Base-by-base conservation (phyloP, 2,329 filamentous ascomycete species). In the Rhexocercosporidium sp. region DNA sequence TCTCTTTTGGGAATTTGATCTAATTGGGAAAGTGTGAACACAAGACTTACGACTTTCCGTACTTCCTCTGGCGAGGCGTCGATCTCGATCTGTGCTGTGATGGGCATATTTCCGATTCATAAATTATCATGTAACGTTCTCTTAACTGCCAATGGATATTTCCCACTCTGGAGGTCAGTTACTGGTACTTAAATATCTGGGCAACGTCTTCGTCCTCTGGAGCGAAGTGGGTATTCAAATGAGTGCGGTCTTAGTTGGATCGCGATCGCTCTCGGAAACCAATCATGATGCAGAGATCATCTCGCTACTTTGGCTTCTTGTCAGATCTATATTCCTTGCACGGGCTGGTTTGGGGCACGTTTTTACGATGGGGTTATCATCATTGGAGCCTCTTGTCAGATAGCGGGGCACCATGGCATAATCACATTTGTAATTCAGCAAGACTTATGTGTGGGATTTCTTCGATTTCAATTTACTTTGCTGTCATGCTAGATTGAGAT, bases 81-180 rank as follows among this genome's bases (percentile, higher is more conserved):
- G n/a, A 68, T 69, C 56, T 71, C 67, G 31, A 69, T 63, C 31
- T 68, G 31, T 25, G 54, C 54, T 57, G 54, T 16, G 4, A 57
- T 39, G 4, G 54, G 31, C 54, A 57, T 57, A 9, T 57, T 57
- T 41, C 3, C 1, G 7, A 14, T 14, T 1, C 9, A 1, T 16
- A 44, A 44, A 8, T n/a, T 44, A n/a, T n/a, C n/a, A n/a, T n/a
- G n/a, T n/a, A n/a, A n/a, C n/a, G n/a, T n/a, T n/a, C n/a, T n/a
- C n/a, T n/a, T n/a, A n/a, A n/a, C n/a, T n/a, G n/a, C n/a, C n/a
- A n/a, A n/a, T n/a, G n/a, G n/a, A n/a, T n/a, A n/a, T n/a, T n/a
- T n/a, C n/a, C n/a, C n/a, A n/a, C n/a, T n/a, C n/a, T n/a, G n/a
- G n/a, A n/a, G 16, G 16, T n/a, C n/a, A 47, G 3, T 12, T 47